A percentile compares a stretch with the other conserved stretches of the same genome.
These are phyloP conservation scores for Tricholoma flavovirens DNA, from an alignment of 768 basidiomycete species.

Conservation along the genomic window DNA sequence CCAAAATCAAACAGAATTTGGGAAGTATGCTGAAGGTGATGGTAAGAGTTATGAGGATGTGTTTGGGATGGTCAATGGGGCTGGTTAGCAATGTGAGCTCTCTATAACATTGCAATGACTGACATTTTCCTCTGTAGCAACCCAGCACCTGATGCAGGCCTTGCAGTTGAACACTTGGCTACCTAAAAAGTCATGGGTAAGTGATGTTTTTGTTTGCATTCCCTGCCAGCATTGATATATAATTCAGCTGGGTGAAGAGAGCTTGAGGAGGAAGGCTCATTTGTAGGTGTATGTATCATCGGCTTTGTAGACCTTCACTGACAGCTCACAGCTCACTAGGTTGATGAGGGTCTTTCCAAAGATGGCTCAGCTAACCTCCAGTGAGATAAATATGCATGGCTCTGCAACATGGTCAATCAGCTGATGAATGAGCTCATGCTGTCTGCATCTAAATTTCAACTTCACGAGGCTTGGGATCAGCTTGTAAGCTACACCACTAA, in stretches of 20 bases:
- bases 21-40: no score
- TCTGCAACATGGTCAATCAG: constrained; percentile 75
- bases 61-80: constrained; percentile 55
- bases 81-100: constrained; percentile 39
- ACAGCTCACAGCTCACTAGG: constrained; percentile 36
- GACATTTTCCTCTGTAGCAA: constrained; percentile 25
- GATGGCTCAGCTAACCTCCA: constrained; percentile 87
- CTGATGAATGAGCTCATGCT: constrained; percentile 84
- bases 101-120: not conserved
- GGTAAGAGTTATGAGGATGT: no score
- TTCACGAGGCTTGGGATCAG: constrained; percentile 83
- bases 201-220: constrained; percentile 8
- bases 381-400: constrained; percentile 86
- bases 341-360: constrained; percentile 89
- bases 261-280: constrained; percentile 92
- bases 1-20: no score
- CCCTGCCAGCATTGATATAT: constrained; percentile 1
- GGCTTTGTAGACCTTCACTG: not conserved
- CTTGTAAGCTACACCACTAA: constrained; percentile 46
- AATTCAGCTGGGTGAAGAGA: constrained; percentile 67
- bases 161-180: constrained; percentile 81
- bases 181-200: constrained; percentile 87
- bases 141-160: constrained; percentile 63
- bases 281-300: constrained; percentile 64
- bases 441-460: constrained; percentile 72